Conservation (phyloP, 2,329 filamentous ascomycete genomes). For the Arthrobotrys sinensis region DNA sequence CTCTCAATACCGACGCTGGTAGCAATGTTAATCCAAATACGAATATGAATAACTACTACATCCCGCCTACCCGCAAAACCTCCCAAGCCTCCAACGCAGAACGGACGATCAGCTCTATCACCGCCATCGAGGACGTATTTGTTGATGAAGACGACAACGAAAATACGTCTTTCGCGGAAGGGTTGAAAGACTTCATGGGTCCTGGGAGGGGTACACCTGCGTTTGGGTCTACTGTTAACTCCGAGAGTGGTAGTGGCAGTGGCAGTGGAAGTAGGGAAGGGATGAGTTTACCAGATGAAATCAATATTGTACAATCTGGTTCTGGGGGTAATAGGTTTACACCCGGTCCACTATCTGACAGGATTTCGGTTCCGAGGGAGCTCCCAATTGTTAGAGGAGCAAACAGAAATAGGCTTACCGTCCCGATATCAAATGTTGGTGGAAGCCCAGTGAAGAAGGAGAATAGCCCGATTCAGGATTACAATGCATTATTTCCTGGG, state of each 20-base stretch:
- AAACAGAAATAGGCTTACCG: neutral
- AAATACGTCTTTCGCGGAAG: constrained; percentile 30
- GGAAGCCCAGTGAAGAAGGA: neutral
- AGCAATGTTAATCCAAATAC: neutral
- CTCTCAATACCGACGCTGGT: neutral
- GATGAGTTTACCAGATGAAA: constrained; percentile 19
- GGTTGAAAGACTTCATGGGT: constrained; percentile 33
- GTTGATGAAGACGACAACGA: constrained; percentile 3
- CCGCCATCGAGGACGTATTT: constrained; percentile 15
- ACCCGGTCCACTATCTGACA: neutral
- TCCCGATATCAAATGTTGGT: neutral
- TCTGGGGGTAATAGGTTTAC: neutral
- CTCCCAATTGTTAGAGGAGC: neutral
- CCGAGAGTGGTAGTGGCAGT: neutral
- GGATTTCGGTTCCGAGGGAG: neutral
- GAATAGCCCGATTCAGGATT: neutral
- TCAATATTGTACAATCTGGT: neutral
- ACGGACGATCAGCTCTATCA: constrained; percentile 34
- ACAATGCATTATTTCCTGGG: neutral
- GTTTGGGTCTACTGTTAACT: constrained; percentile 33
- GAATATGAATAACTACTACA: constrained; percentile 1
- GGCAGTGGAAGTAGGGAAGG: constrained; percentile 5
- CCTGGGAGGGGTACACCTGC: constrained; percentile 25
- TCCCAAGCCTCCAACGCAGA: constrained; percentile 11
- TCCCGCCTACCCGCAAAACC: neutral